Evolutionary conservation across 2,329 filamentous ascomycete genomes (phyloP), one percentile per base, ranked within the genome.

Genomic region (Fusarium continuum): DNA sequence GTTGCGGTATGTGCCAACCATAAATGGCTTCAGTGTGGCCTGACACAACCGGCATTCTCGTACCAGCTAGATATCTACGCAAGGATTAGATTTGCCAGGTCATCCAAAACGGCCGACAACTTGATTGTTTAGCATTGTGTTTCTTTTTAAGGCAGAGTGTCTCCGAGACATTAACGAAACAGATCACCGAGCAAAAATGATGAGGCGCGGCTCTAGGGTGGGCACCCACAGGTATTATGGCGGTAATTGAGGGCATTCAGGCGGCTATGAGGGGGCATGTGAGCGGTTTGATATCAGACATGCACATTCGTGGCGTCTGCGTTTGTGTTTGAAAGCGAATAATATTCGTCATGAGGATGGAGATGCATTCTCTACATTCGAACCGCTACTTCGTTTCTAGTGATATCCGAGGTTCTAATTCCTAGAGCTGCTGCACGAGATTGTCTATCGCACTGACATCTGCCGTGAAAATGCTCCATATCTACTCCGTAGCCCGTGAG

Each of bases 21-120:
- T 22, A 38, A 39, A 68, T 69, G 64, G 64, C 55, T 60, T 56
- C 53, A 63, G 47, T 8, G 51, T 70, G 65, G 63, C 10, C 53
- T 64, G 68, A 69, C 64, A 47, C 32, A n/a, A 19, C 43, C 38
- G 13, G 31, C 31, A 54, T 36, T 44, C 29, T 69, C 67, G 67
- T 69, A 61, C 54, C 57, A 69, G 55, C 14, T 19, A 32, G 39
- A 38, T 45, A 45, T 31, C 20, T 35, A 50, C 22, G 35, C 50
- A 56, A 45, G 64, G 55, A 46, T 49, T 22, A 23, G 4, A 36
- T 20, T 28, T 39, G 32, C 60, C 31, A 43, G 44, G 41, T 36
- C 22, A 47, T 29, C 38, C 31, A 41, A 55, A 56, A 47, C 44
- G 36, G 55, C 32, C 48, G 52, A 65, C 22, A 40, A 22, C 29